A percentile compares a stretch with the other conserved stretches of the same genome.
phyloP scores from a whole-genome alignment of 108 stramenopile genomes.

The Cyclotella atomus region DNA sequence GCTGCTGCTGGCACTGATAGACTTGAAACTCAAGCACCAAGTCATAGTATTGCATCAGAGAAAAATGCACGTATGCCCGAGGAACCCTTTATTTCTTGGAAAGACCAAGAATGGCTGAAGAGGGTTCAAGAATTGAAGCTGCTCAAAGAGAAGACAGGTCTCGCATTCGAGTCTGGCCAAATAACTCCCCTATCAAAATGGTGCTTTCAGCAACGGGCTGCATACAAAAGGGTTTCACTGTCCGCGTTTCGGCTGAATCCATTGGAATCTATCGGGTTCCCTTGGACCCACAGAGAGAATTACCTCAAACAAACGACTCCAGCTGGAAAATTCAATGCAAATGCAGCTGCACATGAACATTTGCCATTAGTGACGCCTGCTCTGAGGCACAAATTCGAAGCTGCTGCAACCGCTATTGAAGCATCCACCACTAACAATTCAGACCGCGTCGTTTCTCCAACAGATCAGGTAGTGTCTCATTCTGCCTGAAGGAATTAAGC shows the following conservation, averaged over 20 bases:
- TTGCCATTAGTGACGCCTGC: background rate
- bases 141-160: background rate
- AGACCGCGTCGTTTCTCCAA: background rate
- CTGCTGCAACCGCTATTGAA: background rate
- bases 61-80: no score
- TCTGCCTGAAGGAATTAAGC: no score
- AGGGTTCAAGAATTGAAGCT: background rate
- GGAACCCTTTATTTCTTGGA: no score
- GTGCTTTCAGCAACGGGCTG: background rate
- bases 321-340: background rate
- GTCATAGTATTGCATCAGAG: no score
- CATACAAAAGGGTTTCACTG: background rate
- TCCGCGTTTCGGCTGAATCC: background rate
- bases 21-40: no score
- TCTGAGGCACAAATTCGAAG: background rate
- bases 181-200: background rate
- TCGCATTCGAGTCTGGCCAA: background rate
- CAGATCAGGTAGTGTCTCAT: no score
- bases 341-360: background rate
- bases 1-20: background rate
- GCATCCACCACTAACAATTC: background rate
- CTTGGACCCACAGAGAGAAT: background rate
- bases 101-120: background rate
- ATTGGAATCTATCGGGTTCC: background rate
- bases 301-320: background rate